phyloP scores from a whole-genome alignment of 495 filamentous ascomycete species.

The Neurospora pannonica region DNA sequence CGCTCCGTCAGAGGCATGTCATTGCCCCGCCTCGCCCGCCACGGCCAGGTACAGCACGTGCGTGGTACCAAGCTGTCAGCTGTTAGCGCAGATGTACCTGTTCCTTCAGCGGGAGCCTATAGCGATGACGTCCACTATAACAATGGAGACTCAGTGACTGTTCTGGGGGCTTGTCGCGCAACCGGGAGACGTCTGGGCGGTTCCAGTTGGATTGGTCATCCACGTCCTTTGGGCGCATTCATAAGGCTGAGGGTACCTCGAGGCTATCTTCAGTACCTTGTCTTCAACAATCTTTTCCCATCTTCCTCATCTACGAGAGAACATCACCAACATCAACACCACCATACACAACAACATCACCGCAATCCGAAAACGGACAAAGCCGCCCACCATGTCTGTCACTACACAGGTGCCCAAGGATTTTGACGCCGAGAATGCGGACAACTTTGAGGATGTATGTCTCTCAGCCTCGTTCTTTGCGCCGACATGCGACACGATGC shows the following conservation, averaged over 20 bases:
- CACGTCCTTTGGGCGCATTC: neutral
- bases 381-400: neutral
- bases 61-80: neutral
- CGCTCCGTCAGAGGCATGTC: neutral
- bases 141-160: neutral
- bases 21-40: no score
- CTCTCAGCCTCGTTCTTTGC: neutral
- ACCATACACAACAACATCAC: neutral
- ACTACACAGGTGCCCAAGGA: slow-evolving; percentile 19
- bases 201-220: neutral
- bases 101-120: neutral
- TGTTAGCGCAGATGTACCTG: neutral
- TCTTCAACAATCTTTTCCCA: neutral
- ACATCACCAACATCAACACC: neutral
- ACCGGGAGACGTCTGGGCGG: neutral
- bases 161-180: neutral
- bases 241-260: neutral
- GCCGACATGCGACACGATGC: neutral
- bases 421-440: slow-evolving; percentile 38
- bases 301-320: neutral
- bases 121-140: neutral
- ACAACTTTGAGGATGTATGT: slow-evolving; percentile 41
- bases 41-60: neutral
- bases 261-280: neutral
- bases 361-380: neutral